Conservation (phyloP, 1,284 basidiomycete genomes). For the Boletus smithii region DNA sequence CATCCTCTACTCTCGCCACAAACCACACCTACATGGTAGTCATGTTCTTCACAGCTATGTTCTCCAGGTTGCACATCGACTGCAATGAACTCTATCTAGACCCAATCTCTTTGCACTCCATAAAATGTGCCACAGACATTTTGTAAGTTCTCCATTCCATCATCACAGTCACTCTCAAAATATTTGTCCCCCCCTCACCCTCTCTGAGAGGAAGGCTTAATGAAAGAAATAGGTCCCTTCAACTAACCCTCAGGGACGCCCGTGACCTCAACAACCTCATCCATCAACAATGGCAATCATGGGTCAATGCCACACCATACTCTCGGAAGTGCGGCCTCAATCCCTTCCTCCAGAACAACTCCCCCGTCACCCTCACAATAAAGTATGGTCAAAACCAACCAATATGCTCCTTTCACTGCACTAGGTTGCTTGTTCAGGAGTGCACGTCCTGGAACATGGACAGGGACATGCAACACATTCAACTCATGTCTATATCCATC, state of each 20-base stretch:
- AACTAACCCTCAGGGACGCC: not conserved
- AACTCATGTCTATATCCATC: not conserved
- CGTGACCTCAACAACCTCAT: not conserved
- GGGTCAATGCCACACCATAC: not conserved
- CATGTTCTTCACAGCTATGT: conserved; percentile 7
- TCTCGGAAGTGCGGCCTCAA: conserved; percentile 5
- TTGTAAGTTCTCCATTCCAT: no score
- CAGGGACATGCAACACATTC: not conserved
- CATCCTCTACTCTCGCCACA: not conserved
- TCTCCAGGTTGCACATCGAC: not conserved
- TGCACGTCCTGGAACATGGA: not conserved
- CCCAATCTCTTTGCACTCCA: not conserved
- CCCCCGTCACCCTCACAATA: conserved; percentile 2
- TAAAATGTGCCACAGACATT: not conserved
- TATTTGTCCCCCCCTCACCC: not conserved
- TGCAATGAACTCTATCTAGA: not conserved
- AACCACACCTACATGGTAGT: not conserved
- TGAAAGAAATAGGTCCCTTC: not conserved
- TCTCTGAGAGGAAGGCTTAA: not conserved
- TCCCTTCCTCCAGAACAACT: not conserved
- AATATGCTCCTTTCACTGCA: not conserved
- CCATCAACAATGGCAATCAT: not conserved
- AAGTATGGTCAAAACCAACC: conserved; percentile 12
- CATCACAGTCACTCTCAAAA: no score
- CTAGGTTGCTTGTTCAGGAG: not conserved